Base-by-base conservation (phyloP, 768 basidiomycete species). In the Tricholoma saponaceum region DNA sequence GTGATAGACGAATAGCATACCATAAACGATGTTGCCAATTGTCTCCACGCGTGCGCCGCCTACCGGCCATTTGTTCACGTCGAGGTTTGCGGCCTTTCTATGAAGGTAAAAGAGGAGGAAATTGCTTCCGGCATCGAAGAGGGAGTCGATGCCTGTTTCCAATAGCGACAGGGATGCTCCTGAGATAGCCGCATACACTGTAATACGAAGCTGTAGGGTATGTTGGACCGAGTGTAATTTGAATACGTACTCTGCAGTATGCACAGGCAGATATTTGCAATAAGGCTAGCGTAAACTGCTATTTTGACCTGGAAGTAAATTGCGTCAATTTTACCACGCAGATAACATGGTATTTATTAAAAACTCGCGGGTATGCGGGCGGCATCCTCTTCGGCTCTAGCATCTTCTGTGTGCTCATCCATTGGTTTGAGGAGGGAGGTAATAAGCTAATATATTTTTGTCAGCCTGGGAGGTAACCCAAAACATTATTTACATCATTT, bases 141-240 rank as follows among this genome's bases (percentile, higher is more conserved):
- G 76, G 12, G 95, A 86, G 68, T 98, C 96, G 66, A 95, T 89
- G 8, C 82, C 89, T 1, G 94, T 96, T 10, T 94, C 93, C 58
- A 98, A 81, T 51, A 98, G 77, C 4, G 94, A 92, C 4, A 98
- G 76, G 0, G 93, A 96, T 4, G 82, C 60, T 1, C 92, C 88
- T 1, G 90, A 90, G 52, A 92, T 79, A 12, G 97, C 96, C 12
- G 92, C 96, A 68, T 98, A 99, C 64, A 99, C 91, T 94, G 62
- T 1, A 57, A 26, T 55, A 41, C 51, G 5, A 52, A 20, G 22
- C 37, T 64, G 28, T 60, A 28, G 18, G 55, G 25, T 52, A 25
- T 56, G 39, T 57, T 20, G 28, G 25, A 30, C n/a, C 9, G 43
- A 14, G 26, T 32, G 46, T 12, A 44, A 22, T 25, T 4, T 51